These are phyloP conservation scores for Entonaema liquescens DNA, from an alignment of 495 filamentous ascomycete species.

Conservation along the genomic window DNA sequence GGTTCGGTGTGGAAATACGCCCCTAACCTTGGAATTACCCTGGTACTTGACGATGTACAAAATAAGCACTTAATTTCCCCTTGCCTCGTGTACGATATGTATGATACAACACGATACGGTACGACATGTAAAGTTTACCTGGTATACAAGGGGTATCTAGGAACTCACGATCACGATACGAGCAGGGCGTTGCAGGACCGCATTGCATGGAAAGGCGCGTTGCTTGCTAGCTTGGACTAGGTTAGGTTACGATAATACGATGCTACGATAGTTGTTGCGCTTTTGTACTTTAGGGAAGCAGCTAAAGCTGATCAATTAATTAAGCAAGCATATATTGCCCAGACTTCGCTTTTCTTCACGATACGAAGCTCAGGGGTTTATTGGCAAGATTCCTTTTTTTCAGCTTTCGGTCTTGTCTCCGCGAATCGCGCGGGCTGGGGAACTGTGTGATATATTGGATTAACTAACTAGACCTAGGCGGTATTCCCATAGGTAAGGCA, in stretches of 20 bases:
- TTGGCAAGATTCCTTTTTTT: not conserved
- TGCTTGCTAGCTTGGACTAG: not conserved
- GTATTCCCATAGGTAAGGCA: too few relatives aligned
- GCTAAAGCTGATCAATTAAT: not conserved
- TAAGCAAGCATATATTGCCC: not conserved
- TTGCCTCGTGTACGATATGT: not conserved
- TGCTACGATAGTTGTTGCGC: too few relatives aligned
- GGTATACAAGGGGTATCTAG: not conserved
- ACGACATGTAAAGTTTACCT: too few relatives aligned
- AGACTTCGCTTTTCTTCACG: not conserved
- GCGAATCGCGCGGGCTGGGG: not conserved
- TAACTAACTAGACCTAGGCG: too few relatives aligned
- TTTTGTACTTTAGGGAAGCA: too few relatives aligned
- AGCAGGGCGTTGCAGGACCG: not conserved
- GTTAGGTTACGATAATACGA: not conserved
- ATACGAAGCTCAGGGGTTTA: not conserved
- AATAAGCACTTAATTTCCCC: not conserved
- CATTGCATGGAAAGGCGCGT: not conserved
- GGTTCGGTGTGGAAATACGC: not conserved
- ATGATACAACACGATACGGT: not conserved
- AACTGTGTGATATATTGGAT: not conserved
- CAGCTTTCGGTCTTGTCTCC: not conserved
- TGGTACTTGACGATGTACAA: not conserved
- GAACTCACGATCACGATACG: not conserved
- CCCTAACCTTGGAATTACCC: not conserved